These are phyloP conservation scores for Populus simonii DNA, from an alignment of 345 rosid genomes.

Conservation along the genomic window DNA sequence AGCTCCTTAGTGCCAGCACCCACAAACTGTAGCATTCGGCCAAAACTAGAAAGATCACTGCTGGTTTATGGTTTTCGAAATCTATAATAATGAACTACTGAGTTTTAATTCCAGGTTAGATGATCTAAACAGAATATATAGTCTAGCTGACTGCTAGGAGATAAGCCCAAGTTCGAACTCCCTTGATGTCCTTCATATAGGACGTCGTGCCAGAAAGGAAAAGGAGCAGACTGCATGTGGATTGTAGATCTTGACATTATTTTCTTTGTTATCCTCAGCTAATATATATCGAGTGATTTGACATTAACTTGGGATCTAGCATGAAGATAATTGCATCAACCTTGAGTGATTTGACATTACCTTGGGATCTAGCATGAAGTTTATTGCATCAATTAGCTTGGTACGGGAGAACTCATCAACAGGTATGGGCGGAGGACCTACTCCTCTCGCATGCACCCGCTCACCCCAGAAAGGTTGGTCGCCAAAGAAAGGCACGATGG, in stretches of 20 bases:
- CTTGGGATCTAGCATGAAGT: slow-evolving; percentile 62
- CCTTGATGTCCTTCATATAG: not conserved
- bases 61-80: not conserved
- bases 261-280: not conserved
- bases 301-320: slow-evolving; percentile 57
- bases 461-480: slow-evolving; percentile 99
- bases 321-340: slow-evolving; percentile 68
- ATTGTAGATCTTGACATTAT: not conserved
- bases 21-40: not conserved
- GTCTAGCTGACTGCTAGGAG: not conserved
- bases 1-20: not conserved
- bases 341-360: slow-evolving; percentile 29
- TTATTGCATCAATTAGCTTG: slow-evolving; percentile 73
- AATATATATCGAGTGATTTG: not conserved
- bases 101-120: not conserved
- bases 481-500: slow-evolving; percentile 93
- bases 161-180: not conserved
- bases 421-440: slow-evolving; percentile 90
- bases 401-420: slow-evolving; percentile 81
- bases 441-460: slow-evolving; percentile 78
- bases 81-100: not conserved
- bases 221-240: not conserved
- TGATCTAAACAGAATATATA: not conserved
- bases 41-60: not conserved
- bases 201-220: not conserved